A percentile compares a stretch with the other conserved stretches of the same genome.
Evolutionary conservation across 163 green algal species (phyloP).

Genomic region (Coccomyxa subellipsoidea): DNA sequence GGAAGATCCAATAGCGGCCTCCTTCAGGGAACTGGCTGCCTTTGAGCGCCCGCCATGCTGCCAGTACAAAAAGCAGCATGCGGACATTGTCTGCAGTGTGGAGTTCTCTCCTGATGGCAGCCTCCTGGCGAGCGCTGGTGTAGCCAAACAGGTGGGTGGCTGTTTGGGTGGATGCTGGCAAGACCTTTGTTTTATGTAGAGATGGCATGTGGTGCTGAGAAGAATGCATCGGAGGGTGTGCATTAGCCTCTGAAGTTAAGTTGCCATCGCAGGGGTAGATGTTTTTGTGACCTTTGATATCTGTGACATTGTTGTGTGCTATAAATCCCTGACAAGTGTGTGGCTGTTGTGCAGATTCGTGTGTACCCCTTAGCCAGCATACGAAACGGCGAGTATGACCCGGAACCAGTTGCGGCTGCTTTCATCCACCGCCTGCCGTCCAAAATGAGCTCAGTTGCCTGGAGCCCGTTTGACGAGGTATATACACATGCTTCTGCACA

Average conservation of each 20-base stretch:
- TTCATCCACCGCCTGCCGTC: conserved; percentile 49
- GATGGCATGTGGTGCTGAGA: not conserved
- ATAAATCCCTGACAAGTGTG: not conserved
- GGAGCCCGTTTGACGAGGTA: conserved; percentile 41
- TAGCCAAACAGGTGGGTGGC: conserved; percentile 67
- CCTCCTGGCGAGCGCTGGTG: conserved; percentile 59
- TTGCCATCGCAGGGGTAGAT: not conserved
- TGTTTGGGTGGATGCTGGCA: not conserved
- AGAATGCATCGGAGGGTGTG: not conserved
- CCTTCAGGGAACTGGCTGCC: conserved; percentile 19
- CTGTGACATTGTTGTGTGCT: not conserved
- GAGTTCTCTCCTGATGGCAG: conserved; percentile 69
- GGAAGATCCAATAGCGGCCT: not conserved
- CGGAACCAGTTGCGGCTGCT: not conserved
- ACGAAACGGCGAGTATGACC: not conserved
- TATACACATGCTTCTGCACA: too few species aligned
- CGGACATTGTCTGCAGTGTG: conserved; percentile 59
- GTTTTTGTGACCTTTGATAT: not conserved
- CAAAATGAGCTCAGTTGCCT: conserved; percentile 65
- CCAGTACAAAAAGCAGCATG: not conserved
- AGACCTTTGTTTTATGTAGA: not conserved
- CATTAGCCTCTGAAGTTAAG: not conserved
- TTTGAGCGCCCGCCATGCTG: conserved; percentile 7
- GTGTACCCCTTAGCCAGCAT: not conserved
- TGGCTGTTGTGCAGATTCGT: not conserved